phyloP scores from a whole-genome alignment of 2,329 filamentous ascomycete genomes.

The Colletotrichum noveboracense region DNA sequence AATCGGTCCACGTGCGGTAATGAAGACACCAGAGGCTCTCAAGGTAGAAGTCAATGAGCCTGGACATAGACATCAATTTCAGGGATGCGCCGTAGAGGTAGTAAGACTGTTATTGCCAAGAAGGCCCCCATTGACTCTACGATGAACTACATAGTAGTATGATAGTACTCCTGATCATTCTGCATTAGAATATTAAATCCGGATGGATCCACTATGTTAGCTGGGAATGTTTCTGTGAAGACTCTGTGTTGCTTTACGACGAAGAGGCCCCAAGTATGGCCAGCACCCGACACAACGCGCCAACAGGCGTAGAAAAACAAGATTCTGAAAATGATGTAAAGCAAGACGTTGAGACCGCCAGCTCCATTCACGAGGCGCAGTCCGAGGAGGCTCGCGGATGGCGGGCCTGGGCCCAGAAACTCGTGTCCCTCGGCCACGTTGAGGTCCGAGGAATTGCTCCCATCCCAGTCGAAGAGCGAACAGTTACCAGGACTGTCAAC shows the following conservation, averaged over 20 bases:
- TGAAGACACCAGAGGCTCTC: not conserved
- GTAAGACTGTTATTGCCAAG: not conserved
- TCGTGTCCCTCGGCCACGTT: slow-evolving; percentile 23
- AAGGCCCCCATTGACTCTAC: not conserved
- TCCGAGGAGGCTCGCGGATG: not conserved
- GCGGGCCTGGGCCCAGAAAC: not conserved
- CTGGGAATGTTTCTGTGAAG: not conserved
- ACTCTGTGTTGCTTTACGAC: not conserved
- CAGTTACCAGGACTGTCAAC: slow-evolving; percentile 33
- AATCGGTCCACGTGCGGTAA: not conserved
- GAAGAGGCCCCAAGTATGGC: not conserved
- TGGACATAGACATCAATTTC: not conserved
- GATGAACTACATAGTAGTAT: not conserved
- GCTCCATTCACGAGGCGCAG: not conserved
- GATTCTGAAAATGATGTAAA: not conserved
- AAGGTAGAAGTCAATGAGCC: not conserved
- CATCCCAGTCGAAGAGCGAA: slow-evolving; percentile 32
- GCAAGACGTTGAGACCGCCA: not conserved
- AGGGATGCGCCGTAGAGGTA: accelerated
- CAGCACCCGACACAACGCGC: not conserved
- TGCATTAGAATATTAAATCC: not conserved
- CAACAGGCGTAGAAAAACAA: not conserved
- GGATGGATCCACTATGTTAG: not conserved
- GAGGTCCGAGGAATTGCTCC: slow-evolving; percentile 34
- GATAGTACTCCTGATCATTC: too few relatives aligned